These are phyloP conservation scores for Mucor lusitanicus DNA, from an alignment of 371 early-diverging fungal genomes.

Conservation along the genomic window DNA sequence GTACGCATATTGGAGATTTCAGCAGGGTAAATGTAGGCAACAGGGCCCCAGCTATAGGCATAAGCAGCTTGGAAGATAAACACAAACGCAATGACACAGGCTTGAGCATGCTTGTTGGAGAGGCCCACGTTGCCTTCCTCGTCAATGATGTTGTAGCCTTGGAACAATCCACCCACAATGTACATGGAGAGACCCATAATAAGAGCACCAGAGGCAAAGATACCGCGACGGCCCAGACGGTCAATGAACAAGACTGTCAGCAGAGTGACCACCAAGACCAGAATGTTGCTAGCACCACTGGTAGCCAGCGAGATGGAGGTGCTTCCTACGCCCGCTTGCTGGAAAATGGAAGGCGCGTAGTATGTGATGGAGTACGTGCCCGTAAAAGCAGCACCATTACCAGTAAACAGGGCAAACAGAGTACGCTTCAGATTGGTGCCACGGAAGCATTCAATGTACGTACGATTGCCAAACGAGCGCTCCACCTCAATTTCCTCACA, in stretches of 20 bases:
- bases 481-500: slow-evolving; percentile 42
- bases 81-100: slow-evolving; percentile 44
- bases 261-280: slow-evolving; percentile 46
- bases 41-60: slow-evolving; percentile 61
- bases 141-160: slow-evolving; percentile 29
- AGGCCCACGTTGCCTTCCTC: slow-evolving; percentile 31
- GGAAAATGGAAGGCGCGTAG: slow-evolving; percentile 46
- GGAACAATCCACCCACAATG: slow-evolving; percentile 46
- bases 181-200: slow-evolving; percentile 48
- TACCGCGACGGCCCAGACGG: slow-evolving; percentile 45
- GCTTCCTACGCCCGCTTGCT: slow-evolving; percentile 37
- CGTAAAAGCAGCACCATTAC: slow-evolving; percentile 63
- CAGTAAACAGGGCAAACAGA: slow-evolving; percentile 46
- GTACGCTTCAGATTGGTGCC: slow-evolving; percentile 44
- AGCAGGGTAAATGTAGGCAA: slow-evolving; percentile 67
- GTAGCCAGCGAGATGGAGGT: slow-evolving; percentile 37
- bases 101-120: slow-evolving; percentile 29
- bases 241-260: slow-evolving; percentile 63
- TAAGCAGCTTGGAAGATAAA: slow-evolving; percentile 54
- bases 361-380: slow-evolving; percentile 64
- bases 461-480: slow-evolving; percentile 41
- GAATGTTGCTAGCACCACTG: slow-evolving; percentile 40
- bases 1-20: slow-evolving; percentile 62
- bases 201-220: slow-evolving; percentile 42
- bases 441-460: slow-evolving; percentile 40